Conservation (phyloP, 2,329 filamentous ascomycete genomes). For the Cladosporium sp. region DNA sequence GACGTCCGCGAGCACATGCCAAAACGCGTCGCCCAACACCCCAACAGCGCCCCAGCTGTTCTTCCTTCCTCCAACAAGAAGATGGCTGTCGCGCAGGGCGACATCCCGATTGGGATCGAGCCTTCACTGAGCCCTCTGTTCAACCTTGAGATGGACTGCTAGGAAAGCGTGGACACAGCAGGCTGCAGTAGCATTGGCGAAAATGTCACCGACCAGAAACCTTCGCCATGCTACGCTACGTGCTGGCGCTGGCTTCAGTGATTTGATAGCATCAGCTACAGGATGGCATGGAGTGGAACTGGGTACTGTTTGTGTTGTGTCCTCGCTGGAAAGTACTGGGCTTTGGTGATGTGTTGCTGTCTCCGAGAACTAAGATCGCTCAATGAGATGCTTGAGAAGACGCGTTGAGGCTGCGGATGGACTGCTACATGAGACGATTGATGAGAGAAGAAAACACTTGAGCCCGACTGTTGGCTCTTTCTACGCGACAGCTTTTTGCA, state of each 20-base stretch:
- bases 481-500: not conserved
- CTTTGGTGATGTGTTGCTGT: not conserved
- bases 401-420: not conserved
- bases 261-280: conserved; percentile 12
- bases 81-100: conserved; percentile 12
- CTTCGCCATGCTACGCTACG: conserved; percentile 27
- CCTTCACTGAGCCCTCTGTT: conserved; percentile 9
- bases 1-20: not conserved
- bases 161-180: conserved; percentile 28
- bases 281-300: conserved; percentile 25
- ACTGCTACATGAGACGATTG: not conserved
- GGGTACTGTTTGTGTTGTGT: conserved; percentile 2
- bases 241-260: conserved; percentile 28
- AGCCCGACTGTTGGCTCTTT: not conserved
- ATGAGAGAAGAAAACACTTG: not conserved
- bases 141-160: conserved; percentile 21
- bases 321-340: not conserved
- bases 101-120: conserved; percentile 26
- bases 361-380: not conserved
- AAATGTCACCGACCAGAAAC: not conserved
- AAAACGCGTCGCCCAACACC: not conserved
- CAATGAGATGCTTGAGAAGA: not conserved
- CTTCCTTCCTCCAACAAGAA: not conserved
- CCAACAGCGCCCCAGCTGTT: conserved; percentile 9
- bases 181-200: conserved; percentile 17